Conservation (phyloP, 1,139 yeast genomes). For the Yamadazyma sp. region DNA sequence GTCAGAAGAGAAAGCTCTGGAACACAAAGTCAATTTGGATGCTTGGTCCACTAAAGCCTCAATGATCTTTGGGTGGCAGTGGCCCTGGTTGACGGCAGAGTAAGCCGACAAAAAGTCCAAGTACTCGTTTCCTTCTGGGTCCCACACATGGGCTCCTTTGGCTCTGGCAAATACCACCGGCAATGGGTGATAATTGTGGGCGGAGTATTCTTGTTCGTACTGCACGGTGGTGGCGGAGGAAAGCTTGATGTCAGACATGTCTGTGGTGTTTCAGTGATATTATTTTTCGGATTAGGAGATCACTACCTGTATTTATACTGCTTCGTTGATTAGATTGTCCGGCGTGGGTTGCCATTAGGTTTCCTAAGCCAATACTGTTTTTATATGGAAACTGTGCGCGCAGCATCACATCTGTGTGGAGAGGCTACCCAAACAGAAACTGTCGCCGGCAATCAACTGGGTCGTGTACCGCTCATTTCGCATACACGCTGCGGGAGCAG, state of each 20-base stretch:
- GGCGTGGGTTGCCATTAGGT: conserved; percentile 4
- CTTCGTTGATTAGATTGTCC: not conserved
- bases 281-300: not conserved
- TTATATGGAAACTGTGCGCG: conserved; percentile 4
- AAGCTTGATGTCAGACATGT: conserved; percentile 24
- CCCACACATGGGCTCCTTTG: conserved; percentile 93
- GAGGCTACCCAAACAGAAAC: conserved; percentile 3
- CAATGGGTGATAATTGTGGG: conserved; percentile 95
- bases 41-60: conserved; percentile 89
- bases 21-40: conserved; percentile 74
- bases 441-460: conserved; percentile 4
- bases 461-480: too few relatives aligned
- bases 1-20: conserved; percentile 92
- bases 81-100: conserved; percentile 98
- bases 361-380: not conserved
- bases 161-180: conserved; percentile 93
- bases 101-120: conserved; percentile 89
- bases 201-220: conserved; percentile 80
- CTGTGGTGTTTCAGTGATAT: not conserved
- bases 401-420: not conserved
- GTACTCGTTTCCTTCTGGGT: conserved; percentile 90
- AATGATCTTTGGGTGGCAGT: conserved; percentile 92
- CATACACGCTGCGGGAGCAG: too few relatives aligned
- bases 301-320: conserved; percentile 2
- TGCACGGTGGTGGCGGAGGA: conserved; percentile 67